A percentile compares a stretch with the other conserved stretches of the same genome.
phyloP scores from a whole-genome alignment of 768 basidiomycete species.

The Coprinellus aureogranulatus region DNA sequence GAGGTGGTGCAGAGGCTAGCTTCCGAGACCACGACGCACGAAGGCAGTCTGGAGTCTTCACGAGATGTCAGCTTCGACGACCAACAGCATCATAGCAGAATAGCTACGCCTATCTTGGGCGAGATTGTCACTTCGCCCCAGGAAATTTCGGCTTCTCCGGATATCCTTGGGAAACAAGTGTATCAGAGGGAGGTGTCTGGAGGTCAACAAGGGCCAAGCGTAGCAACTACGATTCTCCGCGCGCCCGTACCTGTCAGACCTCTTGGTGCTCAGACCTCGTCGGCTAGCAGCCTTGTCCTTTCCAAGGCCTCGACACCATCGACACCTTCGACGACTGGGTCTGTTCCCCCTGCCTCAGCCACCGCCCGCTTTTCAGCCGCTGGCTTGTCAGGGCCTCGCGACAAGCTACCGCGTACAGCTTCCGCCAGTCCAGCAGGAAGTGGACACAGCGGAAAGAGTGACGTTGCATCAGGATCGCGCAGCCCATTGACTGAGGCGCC shows the following conservation, averaged over 20 bases:
- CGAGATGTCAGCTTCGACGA: not conserved
- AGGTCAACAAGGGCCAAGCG: not conserved
- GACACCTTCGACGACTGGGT: not conserved
- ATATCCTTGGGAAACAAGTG: not conserved
- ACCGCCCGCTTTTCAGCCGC: too few species aligned
- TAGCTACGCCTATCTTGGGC: not conserved
- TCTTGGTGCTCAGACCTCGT: not conserved
- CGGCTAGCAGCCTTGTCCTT: not conserved
- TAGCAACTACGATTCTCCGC: not conserved
- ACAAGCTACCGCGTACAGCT: too few species aligned
- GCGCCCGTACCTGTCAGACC: constrained; percentile 1
- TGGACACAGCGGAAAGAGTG: too few species aligned
- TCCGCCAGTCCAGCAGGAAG: too few species aligned
- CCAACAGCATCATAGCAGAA: not conserved
- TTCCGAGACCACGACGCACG: not conserved
- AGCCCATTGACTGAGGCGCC: not conserved
- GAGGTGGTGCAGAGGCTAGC: constrained; percentile 59
- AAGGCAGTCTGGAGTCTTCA: not conserved
- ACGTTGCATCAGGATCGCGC: not conserved
- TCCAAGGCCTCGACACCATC: not conserved
- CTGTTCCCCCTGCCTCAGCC: not conserved
- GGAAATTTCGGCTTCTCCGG: not conserved
- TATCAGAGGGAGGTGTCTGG: not conserved
- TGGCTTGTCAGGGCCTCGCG: too few species aligned
- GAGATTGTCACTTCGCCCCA: not conserved